A percentile compares a stretch with the other conserved stretches of the same genome.
These are phyloP conservation scores for Nitzschia sp. DNA, from an alignment of 108 stramenopile species.

Conservation along the genomic window DNA sequence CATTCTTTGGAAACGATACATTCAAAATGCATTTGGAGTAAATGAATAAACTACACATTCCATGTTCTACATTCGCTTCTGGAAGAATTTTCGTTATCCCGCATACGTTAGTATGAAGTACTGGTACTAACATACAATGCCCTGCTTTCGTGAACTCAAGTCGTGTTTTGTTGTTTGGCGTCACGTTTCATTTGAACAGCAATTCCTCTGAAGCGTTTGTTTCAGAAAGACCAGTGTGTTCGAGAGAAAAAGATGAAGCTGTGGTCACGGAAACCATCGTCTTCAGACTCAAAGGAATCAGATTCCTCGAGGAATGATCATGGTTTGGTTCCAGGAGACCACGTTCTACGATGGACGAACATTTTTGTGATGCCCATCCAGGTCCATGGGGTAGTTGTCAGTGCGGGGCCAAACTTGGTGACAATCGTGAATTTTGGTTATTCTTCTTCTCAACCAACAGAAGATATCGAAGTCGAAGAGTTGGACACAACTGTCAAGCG, in stretches of 20 bases:
- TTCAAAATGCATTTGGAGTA: too few species aligned
- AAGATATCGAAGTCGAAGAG: conserved; percentile 2
- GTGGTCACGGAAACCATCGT: neutral
- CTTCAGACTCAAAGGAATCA: neutral
- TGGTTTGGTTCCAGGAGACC: conserved; percentile 54
- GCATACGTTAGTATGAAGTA: too few species aligned
- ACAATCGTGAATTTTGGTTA: conserved; percentile 58
- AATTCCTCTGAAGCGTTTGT: too few species aligned
- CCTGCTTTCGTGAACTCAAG: too few species aligned
- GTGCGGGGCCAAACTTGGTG: conserved; percentile 18
- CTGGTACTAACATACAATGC: too few species aligned
- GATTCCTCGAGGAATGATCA: conserved; percentile 27
- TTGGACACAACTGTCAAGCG: neutral
- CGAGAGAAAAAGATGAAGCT: neutral
- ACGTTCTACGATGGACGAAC: conserved; percentile 58
- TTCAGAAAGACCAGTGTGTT: too few species aligned
- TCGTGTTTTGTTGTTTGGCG: too few species aligned
- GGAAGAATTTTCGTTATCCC: too few species aligned
- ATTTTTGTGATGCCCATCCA: conserved; percentile 53
- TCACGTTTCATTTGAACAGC: too few species aligned
- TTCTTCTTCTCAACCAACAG: conserved; percentile 19
- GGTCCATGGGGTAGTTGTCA: conserved; percentile 55
- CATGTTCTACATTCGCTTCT: too few species aligned
- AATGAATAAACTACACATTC: too few species aligned
- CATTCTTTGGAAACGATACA: too few species aligned